Evolutionary conservation across 2,329 filamentous ascomycete genomes (phyloP), one percentile per base, ranked within the genome.

Genomic region (Colletotrichum gigasporum): DNA sequence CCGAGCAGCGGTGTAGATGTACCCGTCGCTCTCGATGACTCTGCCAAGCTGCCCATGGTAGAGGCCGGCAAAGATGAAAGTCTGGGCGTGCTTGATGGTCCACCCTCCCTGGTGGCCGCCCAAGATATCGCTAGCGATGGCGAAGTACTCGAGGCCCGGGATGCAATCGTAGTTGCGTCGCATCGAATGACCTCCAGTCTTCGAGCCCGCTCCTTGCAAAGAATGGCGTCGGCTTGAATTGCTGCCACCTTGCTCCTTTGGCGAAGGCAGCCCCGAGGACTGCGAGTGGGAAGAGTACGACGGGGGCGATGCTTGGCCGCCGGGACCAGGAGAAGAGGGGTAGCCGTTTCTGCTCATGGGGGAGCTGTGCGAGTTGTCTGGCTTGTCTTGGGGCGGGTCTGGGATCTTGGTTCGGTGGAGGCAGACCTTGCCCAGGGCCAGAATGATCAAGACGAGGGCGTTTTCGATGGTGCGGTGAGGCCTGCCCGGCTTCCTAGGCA

Each of bases 11-110:
- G 82, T 78, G 55, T 83, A 79, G 32, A 90, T 87, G 66, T 85
- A 87, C 3, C 84, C 81, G 73, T 87, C 94, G 72, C 95, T 98
- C 73, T 97, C 93, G 69, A 97, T 82, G 0, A 96, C 91, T 50
- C 95, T 87, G 0, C 90, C 94, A 24, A 97, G 80, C 74, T 98
- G 96, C 3, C 93, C 94, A 67, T 94, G 90, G 74, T 97, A 99
- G 5, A 99, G 79, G 3, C 93, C 93, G 14, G 93, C 93, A 47
- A 98, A 84, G 22, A 98, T 87, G 70, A 90, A 89, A 7, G 91
- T 92, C 75, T 97, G 94, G 4, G 96, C 92, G 72, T 96, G 91
- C 68, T 91, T 90, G 63, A 98, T 82, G 42, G 92, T 91, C 66
- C 91, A 92, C 1, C 91, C 91, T 11, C 92, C 94, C 34, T 89